Evolutionary conservation across 805 yeast genomes (phyloP).

Genomic region (Wickerhamomyces hampshirensis): DNA sequence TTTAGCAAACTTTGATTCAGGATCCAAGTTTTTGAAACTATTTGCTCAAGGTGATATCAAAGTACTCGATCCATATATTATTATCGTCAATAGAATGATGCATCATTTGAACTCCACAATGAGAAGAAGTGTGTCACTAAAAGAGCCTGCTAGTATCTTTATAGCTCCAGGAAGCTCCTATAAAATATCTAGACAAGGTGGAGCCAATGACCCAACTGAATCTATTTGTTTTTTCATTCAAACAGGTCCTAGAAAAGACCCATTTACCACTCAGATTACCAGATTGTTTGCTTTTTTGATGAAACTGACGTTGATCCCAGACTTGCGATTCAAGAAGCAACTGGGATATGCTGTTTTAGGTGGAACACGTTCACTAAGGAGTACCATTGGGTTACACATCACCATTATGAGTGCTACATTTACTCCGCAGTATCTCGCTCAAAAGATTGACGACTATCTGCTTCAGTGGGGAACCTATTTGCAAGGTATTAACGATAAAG

Average conservation of each 20-base stretch:
- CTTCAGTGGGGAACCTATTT: slow-evolving; percentile 34
- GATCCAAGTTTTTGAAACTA: slow-evolving; percentile 32
- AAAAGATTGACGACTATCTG: slow-evolving; percentile 45
- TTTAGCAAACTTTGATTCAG: slow-evolving; percentile 23
- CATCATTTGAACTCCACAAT: slow-evolving; percentile 19
- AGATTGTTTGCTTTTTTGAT: slow-evolving; percentile 43
- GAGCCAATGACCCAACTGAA: slow-evolving; percentile 44
- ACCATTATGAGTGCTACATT: slow-evolving; percentile 49
- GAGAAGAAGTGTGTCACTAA: background rate
- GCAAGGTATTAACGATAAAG: slow-evolving; percentile 26
- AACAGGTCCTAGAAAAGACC: slow-evolving; percentile 43
- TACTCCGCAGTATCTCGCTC: slow-evolving; percentile 36
- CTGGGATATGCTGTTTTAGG: slow-evolving; percentile 60
- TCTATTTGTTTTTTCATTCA: slow-evolving; percentile 53
- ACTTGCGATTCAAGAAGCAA: slow-evolving; percentile 50
- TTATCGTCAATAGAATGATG: slow-evolving; percentile 24
- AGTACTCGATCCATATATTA: slow-evolving; percentile 20
- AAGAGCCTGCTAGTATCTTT: slow-evolving; percentile 34
- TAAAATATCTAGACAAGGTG: slow-evolving; percentile 29
- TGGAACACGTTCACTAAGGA: slow-evolving; percentile 47
- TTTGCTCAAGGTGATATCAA: slow-evolving; percentile 48
- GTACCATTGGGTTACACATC: slow-evolving; percentile 54
- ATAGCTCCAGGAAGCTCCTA: slow-evolving; percentile 34
- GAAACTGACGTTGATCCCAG: slow-evolving; percentile 37
- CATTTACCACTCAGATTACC: slow-evolving; percentile 34